Evolutionary conservation across 2,329 filamentous ascomycete genomes (phyloP).

Genomic region (Leptographium galeiforme): DNA sequence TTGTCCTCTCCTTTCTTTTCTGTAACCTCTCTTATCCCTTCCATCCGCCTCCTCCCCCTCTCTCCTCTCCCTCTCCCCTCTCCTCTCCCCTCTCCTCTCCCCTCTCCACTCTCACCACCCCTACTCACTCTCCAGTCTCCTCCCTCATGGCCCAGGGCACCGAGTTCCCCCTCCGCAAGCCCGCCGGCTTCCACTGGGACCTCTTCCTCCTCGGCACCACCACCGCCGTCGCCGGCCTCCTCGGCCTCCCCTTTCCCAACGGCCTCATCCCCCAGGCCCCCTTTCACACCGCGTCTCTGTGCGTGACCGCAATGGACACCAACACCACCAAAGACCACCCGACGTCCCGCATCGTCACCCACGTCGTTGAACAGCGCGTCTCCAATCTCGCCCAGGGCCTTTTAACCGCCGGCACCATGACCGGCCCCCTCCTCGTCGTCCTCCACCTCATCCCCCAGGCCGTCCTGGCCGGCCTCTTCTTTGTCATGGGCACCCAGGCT

Average conservation of each 20-base stretch:
- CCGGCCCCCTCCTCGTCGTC: constrained; percentile 57
- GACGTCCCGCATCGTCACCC: constrained; percentile 32
- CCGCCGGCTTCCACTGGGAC: constrained; percentile 78
- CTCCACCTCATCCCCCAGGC: constrained; percentile 68
- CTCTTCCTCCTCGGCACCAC: constrained; percentile 68
- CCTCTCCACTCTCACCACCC: not conserved
- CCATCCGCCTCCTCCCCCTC: too few relatives aligned
- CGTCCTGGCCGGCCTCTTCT: constrained; percentile 69
- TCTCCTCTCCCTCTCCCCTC: too few relatives aligned
- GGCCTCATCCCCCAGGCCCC: constrained; percentile 74
- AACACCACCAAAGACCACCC: constrained; percentile 19
- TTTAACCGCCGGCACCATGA: constrained; percentile 67
- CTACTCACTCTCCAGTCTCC: constrained; percentile 40
- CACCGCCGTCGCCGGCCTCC: constrained; percentile 59
- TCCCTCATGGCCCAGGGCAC: constrained; percentile 73
- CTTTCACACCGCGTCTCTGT: constrained; percentile 68
- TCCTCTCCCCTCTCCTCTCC: too few relatives aligned
- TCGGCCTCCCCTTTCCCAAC: constrained; percentile 71
- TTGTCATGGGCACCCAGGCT: constrained; percentile 72
- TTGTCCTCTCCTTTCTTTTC: too few relatives aligned
- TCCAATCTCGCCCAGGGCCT: constrained; percentile 70
- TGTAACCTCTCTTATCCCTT: too few relatives aligned
- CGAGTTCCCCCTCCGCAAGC: constrained; percentile 68
- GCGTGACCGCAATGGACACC: constrained; percentile 46
- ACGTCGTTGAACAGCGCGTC: constrained; percentile 65